phyloP scores from a whole-genome alignment of 306 rosid genomes.

The Ammopiptanthus mongolicus region DNA sequence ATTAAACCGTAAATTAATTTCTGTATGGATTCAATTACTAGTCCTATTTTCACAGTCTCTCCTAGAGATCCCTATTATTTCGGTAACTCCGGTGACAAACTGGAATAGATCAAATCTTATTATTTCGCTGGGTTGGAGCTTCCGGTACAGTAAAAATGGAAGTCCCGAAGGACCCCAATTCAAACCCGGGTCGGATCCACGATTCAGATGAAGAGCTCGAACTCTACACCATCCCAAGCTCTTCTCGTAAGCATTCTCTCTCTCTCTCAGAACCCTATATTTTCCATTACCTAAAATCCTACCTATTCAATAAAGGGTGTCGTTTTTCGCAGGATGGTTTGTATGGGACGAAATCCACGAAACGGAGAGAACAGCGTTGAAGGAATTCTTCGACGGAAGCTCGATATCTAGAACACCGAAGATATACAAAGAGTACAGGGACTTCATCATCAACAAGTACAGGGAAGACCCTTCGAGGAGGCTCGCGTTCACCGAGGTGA shows the following conservation, averaged over 20 bases:
- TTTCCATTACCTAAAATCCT: constrained; percentile 11
- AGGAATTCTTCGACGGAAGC: constrained; percentile 71
- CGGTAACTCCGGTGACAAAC: not conserved
- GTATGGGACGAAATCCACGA: constrained; percentile 89
- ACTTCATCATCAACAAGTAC: constrained; percentile 77
- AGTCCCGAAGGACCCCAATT: constrained; percentile 40
- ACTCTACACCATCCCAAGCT: constrained; percentile 87
- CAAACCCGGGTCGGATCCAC: constrained; percentile 43
- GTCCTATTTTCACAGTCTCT: no score
- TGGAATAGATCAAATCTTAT: not conserved
- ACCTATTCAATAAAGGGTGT: not conserved
- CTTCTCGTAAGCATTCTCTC: constrained; percentile 57
- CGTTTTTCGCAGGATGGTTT: constrained; percentile 72
- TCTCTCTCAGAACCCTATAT: constrained; percentile 7
- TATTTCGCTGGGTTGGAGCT: not conserved
- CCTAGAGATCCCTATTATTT: no score
- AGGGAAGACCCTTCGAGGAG: constrained; percentile 83
- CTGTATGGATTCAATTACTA: no score
- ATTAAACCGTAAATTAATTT: no score
- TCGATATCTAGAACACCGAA: constrained; percentile 72
- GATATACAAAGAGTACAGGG: constrained; percentile 76
- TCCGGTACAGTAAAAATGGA: constrained; percentile 36
- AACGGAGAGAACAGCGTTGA: constrained; percentile 52
- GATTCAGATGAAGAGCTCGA: constrained; percentile 91
- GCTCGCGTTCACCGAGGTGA: constrained; percentile 79